A percentile compares a stretch with the other conserved stretches of the same genome.
These are phyloP conservation scores for Acanthamoeba lugdunensis DNA, from an alignment of 208 protist species.

Conservation along the genomic window DNA sequence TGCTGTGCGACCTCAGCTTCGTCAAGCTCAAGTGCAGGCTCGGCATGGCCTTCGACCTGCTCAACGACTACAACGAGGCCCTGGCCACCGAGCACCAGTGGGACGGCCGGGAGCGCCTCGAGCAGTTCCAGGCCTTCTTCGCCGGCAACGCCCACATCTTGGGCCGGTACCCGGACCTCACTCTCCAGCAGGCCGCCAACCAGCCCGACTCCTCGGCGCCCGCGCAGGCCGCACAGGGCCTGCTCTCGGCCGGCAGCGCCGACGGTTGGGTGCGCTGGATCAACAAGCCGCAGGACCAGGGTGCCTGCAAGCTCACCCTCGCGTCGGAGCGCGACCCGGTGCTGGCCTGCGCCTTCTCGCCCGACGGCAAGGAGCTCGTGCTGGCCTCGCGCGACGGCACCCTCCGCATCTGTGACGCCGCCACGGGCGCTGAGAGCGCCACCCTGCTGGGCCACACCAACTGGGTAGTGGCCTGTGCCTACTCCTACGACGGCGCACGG, in stretches of 20 bases:
- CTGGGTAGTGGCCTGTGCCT: conserved; percentile 75
- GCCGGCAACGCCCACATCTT: conserved; percentile 74
- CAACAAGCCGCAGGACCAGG: conserved; percentile 80
- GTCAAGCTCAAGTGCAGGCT: conserved; percentile 76
- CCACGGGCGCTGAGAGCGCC: conserved; percentile 72
- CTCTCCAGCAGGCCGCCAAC: conserved; percentile 81
- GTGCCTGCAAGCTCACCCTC: conserved; percentile 76
- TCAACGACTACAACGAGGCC: conserved; percentile 78
- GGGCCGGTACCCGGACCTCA: conserved; percentile 69
- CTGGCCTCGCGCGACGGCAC: conserved; percentile 77
- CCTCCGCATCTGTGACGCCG: conserved; percentile 68
- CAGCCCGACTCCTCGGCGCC: conserved; percentile 76
- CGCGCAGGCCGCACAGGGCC: not conserved
- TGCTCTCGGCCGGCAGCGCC: not conserved
- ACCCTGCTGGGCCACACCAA: conserved; percentile 76
- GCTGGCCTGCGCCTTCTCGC: conserved; percentile 73
- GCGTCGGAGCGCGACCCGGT: conserved; percentile 70
- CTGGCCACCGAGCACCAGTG: conserved; percentile 38
- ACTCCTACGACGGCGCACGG: conserved; percentile 1
- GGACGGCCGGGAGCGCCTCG: conserved; percentile 56
- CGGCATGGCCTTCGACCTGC: conserved; percentile 80
- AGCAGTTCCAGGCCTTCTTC: conserved; percentile 81
- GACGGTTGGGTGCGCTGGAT: conserved; percentile 77
- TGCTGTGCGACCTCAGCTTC: conserved; percentile 77
- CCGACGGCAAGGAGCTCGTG: conserved; percentile 78